A percentile compares a stretch with the other conserved stretches of the same genome.
Evolutionary conservation across 495 filamentous ascomycete species (phyloP).

Genomic region (Margaritispora aquatica): DNA sequence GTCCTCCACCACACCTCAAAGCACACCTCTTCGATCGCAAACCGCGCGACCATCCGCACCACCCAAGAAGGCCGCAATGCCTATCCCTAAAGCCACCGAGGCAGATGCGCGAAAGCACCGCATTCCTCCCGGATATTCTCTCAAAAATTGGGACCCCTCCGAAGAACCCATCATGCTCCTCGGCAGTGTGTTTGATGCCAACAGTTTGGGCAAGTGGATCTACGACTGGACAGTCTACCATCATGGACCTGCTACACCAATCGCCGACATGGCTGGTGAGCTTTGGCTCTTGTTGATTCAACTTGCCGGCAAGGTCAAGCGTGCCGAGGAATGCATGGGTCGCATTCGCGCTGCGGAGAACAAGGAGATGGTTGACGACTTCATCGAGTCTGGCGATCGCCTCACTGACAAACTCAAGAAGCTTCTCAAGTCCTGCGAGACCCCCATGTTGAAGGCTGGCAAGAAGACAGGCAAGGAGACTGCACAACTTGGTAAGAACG

Average conservation of each 20-base stretch:
- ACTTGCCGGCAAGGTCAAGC: conserved; percentile 92
- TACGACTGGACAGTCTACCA: conserved; percentile 99
- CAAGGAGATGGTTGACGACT: conserved; percentile 80
- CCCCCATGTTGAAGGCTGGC: conserved; percentile 69
- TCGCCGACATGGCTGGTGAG: conserved; percentile 89
- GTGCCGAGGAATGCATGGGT: conserved; percentile 74
- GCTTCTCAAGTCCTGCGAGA: conserved; percentile 84
- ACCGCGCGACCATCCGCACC: conserved; percentile 35
- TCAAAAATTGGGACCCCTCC: conserved; percentile 97
- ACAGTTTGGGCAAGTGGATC: conserved; percentile 97
- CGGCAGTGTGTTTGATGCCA: conserved; percentile 95
- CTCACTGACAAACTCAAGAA: conserved; percentile 81
- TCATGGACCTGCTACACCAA: conserved; percentile 77
- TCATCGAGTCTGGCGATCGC: conserved; percentile 85
- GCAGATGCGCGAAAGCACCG: conserved; percentile 72
- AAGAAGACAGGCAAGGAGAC: conserved; percentile 53
- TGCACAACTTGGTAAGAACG: conserved; percentile 82
- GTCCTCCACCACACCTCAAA: conserved; percentile 29
- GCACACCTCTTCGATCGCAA: conserved; percentile 37
- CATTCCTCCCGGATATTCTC: conserved; percentile 87
- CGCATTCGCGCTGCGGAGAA: conserved; percentile 66
- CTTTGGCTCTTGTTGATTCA: conserved; percentile 94
- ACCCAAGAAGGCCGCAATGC: conserved; percentile 27
- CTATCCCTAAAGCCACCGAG: conserved; percentile 68
- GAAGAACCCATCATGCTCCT: conserved; percentile 88